These are phyloP conservation scores for Plantago lanceolata DNA, from an alignment of 305 asterid species.

Conservation along the genomic window DNA sequence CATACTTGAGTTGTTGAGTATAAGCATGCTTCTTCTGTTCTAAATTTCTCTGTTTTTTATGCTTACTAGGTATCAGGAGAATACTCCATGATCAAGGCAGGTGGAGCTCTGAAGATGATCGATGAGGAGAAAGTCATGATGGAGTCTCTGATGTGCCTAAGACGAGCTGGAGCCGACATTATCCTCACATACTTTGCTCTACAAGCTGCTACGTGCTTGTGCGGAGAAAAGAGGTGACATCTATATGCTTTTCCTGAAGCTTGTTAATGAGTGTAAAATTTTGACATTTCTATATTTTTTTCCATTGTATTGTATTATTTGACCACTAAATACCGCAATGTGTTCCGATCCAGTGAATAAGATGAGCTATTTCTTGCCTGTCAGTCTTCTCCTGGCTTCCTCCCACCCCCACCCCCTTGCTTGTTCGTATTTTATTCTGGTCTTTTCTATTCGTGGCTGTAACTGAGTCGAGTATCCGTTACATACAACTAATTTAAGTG, in stretches of 20 bases:
- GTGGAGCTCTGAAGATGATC: conserved; percentile 85
- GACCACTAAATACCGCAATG: neutral
- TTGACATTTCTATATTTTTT: conserved; percentile 3
- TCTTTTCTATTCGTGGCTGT: too few relatives aligned
- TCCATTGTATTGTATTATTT: neutral
- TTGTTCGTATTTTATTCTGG: too few relatives aligned
- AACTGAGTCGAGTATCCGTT: neutral
- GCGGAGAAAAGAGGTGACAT: conserved; percentile 71
- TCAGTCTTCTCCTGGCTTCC: neutral
- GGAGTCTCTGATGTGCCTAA: conserved; percentile 84
- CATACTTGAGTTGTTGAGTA: neutral
- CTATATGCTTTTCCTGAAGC: neutral
- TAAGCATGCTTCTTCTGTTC: neutral
- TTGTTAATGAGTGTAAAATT: conserved; percentile 7
- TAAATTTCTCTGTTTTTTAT: neutral
- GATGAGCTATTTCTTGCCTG: neutral
- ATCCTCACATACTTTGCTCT: conserved; percentile 83
- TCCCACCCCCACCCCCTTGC: too few relatives aligned
- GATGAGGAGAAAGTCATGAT: conserved; percentile 90
- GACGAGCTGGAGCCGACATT: conserved; percentile 92
- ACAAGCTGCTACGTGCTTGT: conserved; percentile 71
- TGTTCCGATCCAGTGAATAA: conserved; percentile 1
- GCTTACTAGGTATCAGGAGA: conserved; percentile 77
- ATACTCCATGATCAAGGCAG: conserved; percentile 95
- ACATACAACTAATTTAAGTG: neutral